Base-by-base conservation (phyloP, 176 grass and related monocot species). In the barley (Hordeum vulgare) region DNA sequence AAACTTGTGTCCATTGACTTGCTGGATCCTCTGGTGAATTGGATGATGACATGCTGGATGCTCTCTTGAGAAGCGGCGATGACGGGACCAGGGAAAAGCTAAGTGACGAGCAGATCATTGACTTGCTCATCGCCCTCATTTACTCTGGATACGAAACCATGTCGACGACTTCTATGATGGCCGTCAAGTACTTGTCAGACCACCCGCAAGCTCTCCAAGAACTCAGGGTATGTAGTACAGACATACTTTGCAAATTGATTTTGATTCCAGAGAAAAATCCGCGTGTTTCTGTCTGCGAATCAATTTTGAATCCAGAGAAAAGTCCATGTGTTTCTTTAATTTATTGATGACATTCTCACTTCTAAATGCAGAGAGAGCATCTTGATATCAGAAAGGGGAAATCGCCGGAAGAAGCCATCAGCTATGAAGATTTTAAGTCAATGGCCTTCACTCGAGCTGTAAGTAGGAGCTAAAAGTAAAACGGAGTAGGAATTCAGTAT, bases 131-230 rank as follows among this genome's bases (percentile, higher is more conserved):
- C 70, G 87, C 96, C 27, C 83, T 98, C 20, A 85, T 98, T 72
- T 98, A 98, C 85, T 98, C 96, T 44, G 96, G 96, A n/a, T 98
- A 98, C 13, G 96, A 98, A 37, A 98, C 96, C 0, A 91, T 98
- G 66, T 98, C 96, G 1, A 98, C 96, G 2, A 98, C 93, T 42
- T 88, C 93, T 11, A 98, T 98, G 96, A 98, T 98, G 96, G 96
- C 96, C 1, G 87, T 98, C 5, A 98, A 98, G 74, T 98, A 98
- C 77, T 89, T 98, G 24, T 93, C 85, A 0, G 93, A 96, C 20
- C 91, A 94, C 63, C 91, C 93, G 0, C 93, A 72, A 74, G 93
- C 90, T 79, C 87, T 98, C 21, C 69, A 92, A 63, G 87, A 98
- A 79, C 84, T 98, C 36, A 89, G 91, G 85, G 96, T 98, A 51